Conservation (phyloP, 1,139 yeast species). For the Yamadazyma dendronema region DNA sequence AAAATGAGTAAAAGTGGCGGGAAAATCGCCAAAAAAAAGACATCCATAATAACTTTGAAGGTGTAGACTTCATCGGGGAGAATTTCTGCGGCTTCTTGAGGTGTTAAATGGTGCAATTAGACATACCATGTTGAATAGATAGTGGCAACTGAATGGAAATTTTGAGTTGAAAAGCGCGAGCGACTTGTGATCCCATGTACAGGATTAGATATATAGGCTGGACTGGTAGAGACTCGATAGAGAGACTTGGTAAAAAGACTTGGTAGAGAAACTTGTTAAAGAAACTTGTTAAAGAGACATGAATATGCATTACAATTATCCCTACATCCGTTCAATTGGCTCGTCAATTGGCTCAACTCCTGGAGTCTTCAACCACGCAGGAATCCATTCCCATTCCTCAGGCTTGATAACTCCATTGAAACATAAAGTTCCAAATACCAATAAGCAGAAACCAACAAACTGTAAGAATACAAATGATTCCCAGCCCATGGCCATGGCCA, state of each 20-base stretch:
- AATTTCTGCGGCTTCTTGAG: too few relatives aligned
- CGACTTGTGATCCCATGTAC: too few relatives aligned
- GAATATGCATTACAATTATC: too few relatives aligned
- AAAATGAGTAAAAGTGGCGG: too few relatives aligned
- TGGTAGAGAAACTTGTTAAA: too few relatives aligned
- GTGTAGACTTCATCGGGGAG: too few relatives aligned
- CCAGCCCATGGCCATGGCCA: conserved; percentile 79
- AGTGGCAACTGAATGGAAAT: neutral
- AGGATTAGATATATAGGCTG: too few relatives aligned
- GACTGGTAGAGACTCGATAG: too few relatives aligned
- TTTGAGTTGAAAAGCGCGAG: neutral
- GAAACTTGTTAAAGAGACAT: too few relatives aligned
- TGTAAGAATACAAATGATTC: conserved; percentile 64
- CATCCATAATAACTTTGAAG: too few relatives aligned
- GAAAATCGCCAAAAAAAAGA: neutral
- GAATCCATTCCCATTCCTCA: conserved; percentile 46
- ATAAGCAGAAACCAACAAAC: conserved; percentile 57
- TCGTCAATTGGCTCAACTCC: conserved; percentile 4
- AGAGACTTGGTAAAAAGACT: too few relatives aligned
- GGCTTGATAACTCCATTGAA: conserved; percentile 68
- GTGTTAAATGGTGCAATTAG: neutral
- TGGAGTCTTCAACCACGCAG: conserved; percentile 35
- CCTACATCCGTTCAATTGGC: conserved; percentile 5
- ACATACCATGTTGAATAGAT: neutral
- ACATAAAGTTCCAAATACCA: conserved; percentile 72